Conservation (phyloP, 176 grass and related monocot species). For the Oryza glaberrima region DNA sequence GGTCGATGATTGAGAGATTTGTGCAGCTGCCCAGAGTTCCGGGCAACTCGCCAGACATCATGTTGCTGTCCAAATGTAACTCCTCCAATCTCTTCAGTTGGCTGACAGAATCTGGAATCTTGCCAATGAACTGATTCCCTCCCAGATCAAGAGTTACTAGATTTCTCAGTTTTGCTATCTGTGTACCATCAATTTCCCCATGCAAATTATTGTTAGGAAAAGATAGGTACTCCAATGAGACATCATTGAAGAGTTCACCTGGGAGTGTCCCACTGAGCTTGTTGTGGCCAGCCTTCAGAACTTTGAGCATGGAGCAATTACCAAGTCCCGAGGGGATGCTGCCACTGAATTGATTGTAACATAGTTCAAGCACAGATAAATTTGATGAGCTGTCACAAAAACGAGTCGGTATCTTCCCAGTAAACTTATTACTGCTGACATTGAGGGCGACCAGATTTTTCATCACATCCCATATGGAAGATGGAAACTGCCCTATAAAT, state of each 20-base stretch:
- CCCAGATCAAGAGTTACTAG: slow-evolving; percentile 23
- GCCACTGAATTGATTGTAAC: background rate
- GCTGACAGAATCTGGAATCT: slow-evolving; percentile 27
- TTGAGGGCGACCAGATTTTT: slow-evolving; percentile 30
- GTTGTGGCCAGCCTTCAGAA: slow-evolving; percentile 24
- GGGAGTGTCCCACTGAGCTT: background rate
- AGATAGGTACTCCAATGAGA: slow-evolving; percentile 8
- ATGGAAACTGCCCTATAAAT: background rate
- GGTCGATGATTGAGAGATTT: slow-evolving; percentile 2
- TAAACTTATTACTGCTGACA: slow-evolving; percentile 41
- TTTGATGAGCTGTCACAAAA: background rate
- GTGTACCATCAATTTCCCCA: background rate
- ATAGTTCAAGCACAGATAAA: slow-evolving; percentile 4
- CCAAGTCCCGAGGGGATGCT: background rate
- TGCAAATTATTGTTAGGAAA: slow-evolving; percentile 13
- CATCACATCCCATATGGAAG: background rate
- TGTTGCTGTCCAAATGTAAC: slow-evolving; percentile 1
- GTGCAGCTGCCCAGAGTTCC: slow-evolving; percentile 5
- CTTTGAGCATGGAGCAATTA: slow-evolving; percentile 14
- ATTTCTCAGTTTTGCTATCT: slow-evolving; percentile 18
- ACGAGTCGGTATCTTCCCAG: background rate
- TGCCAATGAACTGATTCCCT: background rate
- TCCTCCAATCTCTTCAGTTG: slow-evolving; percentile 16
- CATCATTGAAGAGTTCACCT: background rate
- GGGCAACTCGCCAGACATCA: slow-evolving; percentile 17